Conservation (phyloP, 768 basidiomycete genomes). For the Russula compacta region DNA sequence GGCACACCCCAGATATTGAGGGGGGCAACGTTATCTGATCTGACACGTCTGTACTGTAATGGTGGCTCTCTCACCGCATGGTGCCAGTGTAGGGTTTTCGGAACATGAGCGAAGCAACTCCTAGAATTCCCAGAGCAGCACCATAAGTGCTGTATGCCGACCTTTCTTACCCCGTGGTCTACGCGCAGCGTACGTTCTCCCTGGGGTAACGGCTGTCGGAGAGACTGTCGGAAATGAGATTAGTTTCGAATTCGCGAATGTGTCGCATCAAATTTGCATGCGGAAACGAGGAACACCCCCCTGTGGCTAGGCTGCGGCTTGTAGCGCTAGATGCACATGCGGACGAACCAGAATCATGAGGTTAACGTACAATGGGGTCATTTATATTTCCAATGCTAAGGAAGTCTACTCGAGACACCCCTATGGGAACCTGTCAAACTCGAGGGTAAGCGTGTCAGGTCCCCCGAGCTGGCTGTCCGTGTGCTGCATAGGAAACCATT, state of each 20-base stretch:
- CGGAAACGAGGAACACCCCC: not conserved
- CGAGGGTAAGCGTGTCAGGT: not conserved
- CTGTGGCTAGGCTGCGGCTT: conserved; percentile 2
- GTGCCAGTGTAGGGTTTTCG: not conserved
- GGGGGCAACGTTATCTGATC: conserved; percentile 1
- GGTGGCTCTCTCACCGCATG: too few species aligned
- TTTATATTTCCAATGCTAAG: conserved; percentile 6
- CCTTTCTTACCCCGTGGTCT: not conserved
- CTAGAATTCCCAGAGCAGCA: not conserved
- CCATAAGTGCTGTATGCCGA: not conserved
- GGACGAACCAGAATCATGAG: not conserved
- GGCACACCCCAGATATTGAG: not conserved
- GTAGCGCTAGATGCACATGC: not conserved
- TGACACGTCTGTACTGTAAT: not conserved
- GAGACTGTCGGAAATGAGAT: not conserved
- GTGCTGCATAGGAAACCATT: not conserved
- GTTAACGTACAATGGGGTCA: conserved; percentile 4
- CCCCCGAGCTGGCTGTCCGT: not conserved
- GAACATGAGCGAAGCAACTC: not conserved
- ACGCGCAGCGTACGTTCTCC: not conserved
- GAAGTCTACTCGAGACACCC: conserved; percentile 5
- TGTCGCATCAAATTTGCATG: not conserved
- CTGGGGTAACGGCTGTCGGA: not conserved
- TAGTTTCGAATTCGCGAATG: not conserved
- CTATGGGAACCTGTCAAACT: not conserved